Base-by-base conservation (phyloP, 2,329 filamentous ascomycete species). In the Fusarium torulosum region DNA sequence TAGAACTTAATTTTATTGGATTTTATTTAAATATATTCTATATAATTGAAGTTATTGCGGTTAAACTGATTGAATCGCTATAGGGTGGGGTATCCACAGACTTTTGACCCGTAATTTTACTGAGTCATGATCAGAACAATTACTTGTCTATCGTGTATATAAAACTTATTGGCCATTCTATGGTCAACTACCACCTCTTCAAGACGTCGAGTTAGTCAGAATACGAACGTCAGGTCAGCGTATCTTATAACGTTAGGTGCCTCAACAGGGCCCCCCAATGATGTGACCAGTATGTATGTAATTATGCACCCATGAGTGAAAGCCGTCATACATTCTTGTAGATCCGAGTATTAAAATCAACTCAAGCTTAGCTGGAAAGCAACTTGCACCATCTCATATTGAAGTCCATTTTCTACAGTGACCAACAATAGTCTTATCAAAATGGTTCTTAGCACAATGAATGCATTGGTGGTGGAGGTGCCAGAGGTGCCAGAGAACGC, bases 401-500 rank as follows among this genome's bases (percentile, higher is more conserved):
- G n/a, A 17, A 10, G 4, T 11, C 7, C 35, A 21, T 17, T 5
- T 13, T 13, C 1, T 35, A 40, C n/a, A 15, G 5, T 15, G n/a
- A 21, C 4, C 19, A 29, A 35, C 38, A 19, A 8, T 14, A 52
- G 15, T 20, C 8, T 13, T 6, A 19, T 21, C 31, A 59, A 38
- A 44, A 70, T 70, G 67, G 31, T 43, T 45, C 40, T 53, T 19
- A 59, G 51, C 29, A 63, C 53, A 29, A 68, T 65, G 67, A 50
- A 59, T 29, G 63, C 66, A 14, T 44, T 71, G 20, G 69, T 71
- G 23, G 42, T 68, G 7, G 66, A 70, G 52, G 69, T 56, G 11
- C 58, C 59, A 19, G 56, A 66, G 19, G 69, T 54, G 14, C 58
- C 59, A 20, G 56, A 66, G 19, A 47, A 59, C 44, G 61, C 59